These are phyloP conservation scores for Excoecaria agallocha DNA, from an alignment of 345 rosid species.

Conservation along the genomic window DNA sequence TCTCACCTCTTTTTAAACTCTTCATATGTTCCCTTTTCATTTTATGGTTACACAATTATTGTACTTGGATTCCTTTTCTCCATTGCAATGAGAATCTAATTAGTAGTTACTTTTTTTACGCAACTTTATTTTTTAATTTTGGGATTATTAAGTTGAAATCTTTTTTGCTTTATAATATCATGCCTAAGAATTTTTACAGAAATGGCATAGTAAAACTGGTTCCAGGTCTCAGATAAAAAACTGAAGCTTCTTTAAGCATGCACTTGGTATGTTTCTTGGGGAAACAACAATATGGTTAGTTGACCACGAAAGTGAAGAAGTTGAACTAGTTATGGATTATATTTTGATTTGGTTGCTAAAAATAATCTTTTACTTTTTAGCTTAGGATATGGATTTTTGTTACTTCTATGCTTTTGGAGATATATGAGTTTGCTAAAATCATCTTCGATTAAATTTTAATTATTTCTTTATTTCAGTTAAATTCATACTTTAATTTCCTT, in stretches of 20 bases:
- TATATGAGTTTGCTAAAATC: neutral
- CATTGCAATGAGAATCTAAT: neutral
- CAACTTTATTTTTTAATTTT: neutral
- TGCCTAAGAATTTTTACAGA: neutral
- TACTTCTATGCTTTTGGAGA: neutral
- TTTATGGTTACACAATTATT: neutral
- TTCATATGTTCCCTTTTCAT: neutral
- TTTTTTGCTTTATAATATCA: neutral
- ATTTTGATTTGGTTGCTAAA: neutral
- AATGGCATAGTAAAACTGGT: neutral
- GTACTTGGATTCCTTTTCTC: neutral
- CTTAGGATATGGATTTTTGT: neutral
- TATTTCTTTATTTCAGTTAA: neutral
- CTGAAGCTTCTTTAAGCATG: neutral
- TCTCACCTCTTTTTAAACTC: neutral
- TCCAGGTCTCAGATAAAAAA: neutral
- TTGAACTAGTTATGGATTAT: neutral
- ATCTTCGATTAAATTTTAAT: neutral
- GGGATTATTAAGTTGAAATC: neutral
- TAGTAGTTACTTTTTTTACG: neutral
- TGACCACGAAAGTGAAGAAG: neutral
- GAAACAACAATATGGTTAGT: neutral
- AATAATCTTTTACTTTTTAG: neutral
- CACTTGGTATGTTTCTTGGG: neutral
- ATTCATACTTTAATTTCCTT: constrained; percentile 12